A percentile compares a stretch with the other conserved stretches of the same genome.
phyloP scores from a whole-genome alignment of 2,329 filamentous ascomycete genomes.

The Dothistroma pini region DNA sequence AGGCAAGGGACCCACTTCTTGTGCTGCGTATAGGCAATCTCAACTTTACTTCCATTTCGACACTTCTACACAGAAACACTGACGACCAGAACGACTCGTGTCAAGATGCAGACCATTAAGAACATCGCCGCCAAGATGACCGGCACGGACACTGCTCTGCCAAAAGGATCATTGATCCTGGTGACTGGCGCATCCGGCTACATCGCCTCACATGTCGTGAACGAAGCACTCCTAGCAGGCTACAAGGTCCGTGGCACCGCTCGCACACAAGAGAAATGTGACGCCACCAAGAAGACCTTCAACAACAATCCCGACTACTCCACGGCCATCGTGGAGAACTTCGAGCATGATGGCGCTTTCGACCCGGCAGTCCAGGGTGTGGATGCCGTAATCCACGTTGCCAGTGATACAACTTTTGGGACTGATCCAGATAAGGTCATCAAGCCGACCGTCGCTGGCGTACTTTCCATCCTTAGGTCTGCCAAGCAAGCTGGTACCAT shows the following conservation, averaged over 20 bases:
- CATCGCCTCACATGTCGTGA: constrained; percentile 30
- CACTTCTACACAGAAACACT: background rate
- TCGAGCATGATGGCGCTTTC: constrained; percentile 36
- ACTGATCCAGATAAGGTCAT: constrained; percentile 44
- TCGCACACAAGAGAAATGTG: constrained; percentile 22
- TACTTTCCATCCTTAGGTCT: constrained; percentile 36
- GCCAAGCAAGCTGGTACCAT: constrained; percentile 41
- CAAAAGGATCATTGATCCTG: constrained; percentile 29
- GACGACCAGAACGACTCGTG: background rate
- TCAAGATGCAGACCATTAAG: constrained; percentile 11
- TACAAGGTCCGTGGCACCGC: constrained; percentile 33
- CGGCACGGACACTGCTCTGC: constrained; percentile 18
- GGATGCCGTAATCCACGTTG: constrained; percentile 46
- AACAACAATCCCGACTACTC: constrained; percentile 23
- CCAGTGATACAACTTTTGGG: constrained; percentile 41
- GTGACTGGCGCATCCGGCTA: constrained; percentile 33
- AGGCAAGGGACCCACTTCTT: background rate
- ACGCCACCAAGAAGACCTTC: constrained; percentile 21
- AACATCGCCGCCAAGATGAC: constrained; percentile 11
- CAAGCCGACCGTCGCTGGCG: constrained; percentile 34
- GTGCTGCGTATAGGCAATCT: background rate
- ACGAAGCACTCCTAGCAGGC: constrained; percentile 28
- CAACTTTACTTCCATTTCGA: background rate
- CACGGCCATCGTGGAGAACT: constrained; percentile 21
- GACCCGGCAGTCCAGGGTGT: constrained; percentile 41